Evolutionary conservation across 768 basidiomycete species (phyloP).

Genomic region (Cystobasidium tubakii): DNA sequence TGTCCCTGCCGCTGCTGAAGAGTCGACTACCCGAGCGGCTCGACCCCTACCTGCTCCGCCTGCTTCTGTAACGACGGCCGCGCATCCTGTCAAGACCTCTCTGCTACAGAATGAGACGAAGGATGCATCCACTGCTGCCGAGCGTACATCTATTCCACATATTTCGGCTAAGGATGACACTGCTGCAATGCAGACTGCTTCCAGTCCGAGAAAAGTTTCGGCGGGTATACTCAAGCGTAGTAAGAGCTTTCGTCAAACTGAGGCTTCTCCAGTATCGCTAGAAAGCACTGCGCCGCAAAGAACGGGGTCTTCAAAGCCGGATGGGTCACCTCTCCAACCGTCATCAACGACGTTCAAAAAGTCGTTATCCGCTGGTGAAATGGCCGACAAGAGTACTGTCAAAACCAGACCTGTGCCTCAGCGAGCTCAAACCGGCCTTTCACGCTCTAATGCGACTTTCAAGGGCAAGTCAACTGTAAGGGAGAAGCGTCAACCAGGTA

Average conservation of each 20-base stretch:
- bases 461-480: neutral
- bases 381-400: neutral
- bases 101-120: too few species aligned
- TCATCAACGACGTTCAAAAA: neutral
- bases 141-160: too few species aligned
- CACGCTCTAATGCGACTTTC: neutral
- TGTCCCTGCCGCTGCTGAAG: neutral
- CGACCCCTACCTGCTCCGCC: neutral
- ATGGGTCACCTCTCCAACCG: too few species aligned
- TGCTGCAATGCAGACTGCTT: neutral
- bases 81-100: neutral
- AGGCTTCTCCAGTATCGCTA: neutral
- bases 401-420: neutral
- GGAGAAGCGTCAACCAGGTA: neutral
- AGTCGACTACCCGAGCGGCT: neutral
- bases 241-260: slow-evolving; percentile 6
- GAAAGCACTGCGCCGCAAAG: too few species aligned
- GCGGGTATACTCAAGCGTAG: neutral
- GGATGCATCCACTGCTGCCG: too few species aligned
- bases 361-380: neutral
- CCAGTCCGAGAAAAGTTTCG: neutral
- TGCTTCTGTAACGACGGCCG: neutral
- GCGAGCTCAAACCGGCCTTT: neutral
- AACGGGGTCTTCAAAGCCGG: too few species aligned
- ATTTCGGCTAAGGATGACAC: neutral